Conservation (phyloP, 2,329 filamentous ascomycete species). For the Raffaelea arxii region DNA sequence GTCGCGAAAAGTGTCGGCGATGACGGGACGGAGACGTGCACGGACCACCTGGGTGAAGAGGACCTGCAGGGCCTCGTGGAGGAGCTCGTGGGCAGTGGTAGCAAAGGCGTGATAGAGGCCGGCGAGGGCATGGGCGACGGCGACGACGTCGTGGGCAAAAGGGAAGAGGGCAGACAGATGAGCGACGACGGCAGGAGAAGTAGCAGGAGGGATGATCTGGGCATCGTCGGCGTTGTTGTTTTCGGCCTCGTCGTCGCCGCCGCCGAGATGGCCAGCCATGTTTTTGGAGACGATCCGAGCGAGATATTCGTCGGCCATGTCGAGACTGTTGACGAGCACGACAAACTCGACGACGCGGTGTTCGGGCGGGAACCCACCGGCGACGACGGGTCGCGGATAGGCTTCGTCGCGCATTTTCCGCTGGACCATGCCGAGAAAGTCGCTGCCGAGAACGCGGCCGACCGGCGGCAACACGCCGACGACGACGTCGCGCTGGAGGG, state of each 20-base stretch:
- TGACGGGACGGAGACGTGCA: slow-evolving; percentile 69
- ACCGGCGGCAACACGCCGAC: slow-evolving; percentile 70
- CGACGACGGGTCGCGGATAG: slow-evolving; percentile 70
- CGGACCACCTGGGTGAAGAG: slow-evolving; percentile 84
- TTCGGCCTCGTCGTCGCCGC: slow-evolving; percentile 18
- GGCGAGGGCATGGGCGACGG: slow-evolving; percentile 59
- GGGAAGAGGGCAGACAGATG: slow-evolving; percentile 61
- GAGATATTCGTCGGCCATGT: slow-evolving; percentile 85
- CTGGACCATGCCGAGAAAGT: slow-evolving; percentile 96
- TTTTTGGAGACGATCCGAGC: slow-evolving; percentile 70
- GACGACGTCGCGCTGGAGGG: slow-evolving; percentile 71
- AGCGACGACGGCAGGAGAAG: slow-evolving; percentile 9
- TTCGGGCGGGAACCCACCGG: slow-evolving; percentile 78
- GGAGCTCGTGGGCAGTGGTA: slow-evolving; percentile 68
- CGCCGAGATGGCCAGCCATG: slow-evolving; percentile 35
- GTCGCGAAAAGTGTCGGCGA: slow-evolving; percentile 85
- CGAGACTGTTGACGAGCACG: slow-evolving; percentile 89
- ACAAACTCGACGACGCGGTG: slow-evolving; percentile 82
- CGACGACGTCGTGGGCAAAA: slow-evolving; percentile 63
- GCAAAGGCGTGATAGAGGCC: slow-evolving; percentile 64
- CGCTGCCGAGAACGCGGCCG: slow-evolving; percentile 68
- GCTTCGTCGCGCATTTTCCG: slow-evolving; percentile 95
- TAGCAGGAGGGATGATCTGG: slow-evolving; percentile 26
- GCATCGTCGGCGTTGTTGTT: background rate
- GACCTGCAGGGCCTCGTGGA: slow-evolving; percentile 75